These are phyloP conservation scores for Abelmoschus esculentus DNA, from an alignment of 345 rosid species.

Conservation along the genomic window DNA sequence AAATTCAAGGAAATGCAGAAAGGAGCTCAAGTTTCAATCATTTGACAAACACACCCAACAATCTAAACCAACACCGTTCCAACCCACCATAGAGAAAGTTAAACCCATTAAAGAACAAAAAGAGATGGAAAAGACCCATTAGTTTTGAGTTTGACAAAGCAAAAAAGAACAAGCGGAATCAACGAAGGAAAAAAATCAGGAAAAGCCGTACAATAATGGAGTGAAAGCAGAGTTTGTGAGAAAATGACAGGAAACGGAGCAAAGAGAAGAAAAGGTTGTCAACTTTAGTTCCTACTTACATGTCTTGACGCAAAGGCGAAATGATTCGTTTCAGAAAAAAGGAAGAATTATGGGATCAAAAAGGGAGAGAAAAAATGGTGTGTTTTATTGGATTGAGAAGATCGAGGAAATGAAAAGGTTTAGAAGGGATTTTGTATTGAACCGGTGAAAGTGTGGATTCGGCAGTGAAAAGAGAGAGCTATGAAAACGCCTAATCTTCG, in stretches of 20 bases:
- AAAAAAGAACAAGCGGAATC: neutral
- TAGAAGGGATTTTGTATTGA: neutral
- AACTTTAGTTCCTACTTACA: slow-evolving; percentile 5
- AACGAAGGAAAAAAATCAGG: neutral
- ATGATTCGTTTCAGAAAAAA: slow-evolving; percentile 15
- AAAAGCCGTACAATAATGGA: slow-evolving; percentile 11
- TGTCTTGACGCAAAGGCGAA: slow-evolving; percentile 25
- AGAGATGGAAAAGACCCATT: neutral
- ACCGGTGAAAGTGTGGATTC: neutral
- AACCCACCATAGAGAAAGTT: neutral
- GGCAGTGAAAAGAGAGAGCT: neutral
- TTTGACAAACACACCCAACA: slow-evolving; percentile 8
- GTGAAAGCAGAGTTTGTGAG: slow-evolving; percentile 3
- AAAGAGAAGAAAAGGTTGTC: neutral
- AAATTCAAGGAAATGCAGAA: neutral
- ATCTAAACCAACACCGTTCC: neutral
- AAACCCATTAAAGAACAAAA: slow-evolving; percentile 12
- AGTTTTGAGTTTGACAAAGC: slow-evolving; percentile 3
- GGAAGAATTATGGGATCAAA: neutral
- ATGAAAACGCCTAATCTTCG: neutral
- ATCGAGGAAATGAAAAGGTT: neutral
- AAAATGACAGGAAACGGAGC: neutral
- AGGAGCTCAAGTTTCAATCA: slow-evolving; percentile 1
- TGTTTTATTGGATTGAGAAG: neutral
- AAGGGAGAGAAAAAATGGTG: neutral